Evolutionary conservation across 2,329 filamentous ascomycete species (phyloP), one percentile per base, ranked within the genome.

Genomic region (Ceratocystis albifundus): DNA sequence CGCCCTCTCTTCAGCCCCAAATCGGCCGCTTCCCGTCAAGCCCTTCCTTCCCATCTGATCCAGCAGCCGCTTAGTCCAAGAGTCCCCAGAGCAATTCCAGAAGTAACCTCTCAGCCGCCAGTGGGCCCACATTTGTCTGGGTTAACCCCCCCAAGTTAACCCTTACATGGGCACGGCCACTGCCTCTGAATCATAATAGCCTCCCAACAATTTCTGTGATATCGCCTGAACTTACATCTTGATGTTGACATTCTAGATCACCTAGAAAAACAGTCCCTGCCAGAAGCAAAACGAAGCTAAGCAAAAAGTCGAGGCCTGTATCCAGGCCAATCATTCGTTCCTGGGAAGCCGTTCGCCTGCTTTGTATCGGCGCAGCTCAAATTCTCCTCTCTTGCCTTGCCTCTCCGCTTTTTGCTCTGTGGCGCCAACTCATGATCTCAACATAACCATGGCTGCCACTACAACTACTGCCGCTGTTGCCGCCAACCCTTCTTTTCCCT

Each of bases 401-500:
- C 25, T 50, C 36, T 41, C 36, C 36, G n/a, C 48, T 50, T 50
- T 50, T 50, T 25, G 17, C 48, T 50, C 66, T 55, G 32, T 66
- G 61, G 45, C 41, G 69, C 70, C 62, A 45, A 64, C 36, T 67
- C 22, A 44, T 64, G 70, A 72, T 70, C 73, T 80, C 80, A 77
- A n/a, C n/a, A n/a, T n/a, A n/a, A 73, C 76, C 53, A 17, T n/a
- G 22, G 30, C 22, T n/a, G 10, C 48, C 48, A 28, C 53, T 28
- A n/a, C 53, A 12, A 57, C 53, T 28, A 1, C 28, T 25, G n/a
- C 20, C 48, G n/a, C 48, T 50, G 48, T 4, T 69, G 72, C 72
- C 70, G 71, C 74, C 67, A 80, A 81, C 70, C 70, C 77, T 61
- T 77, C 79, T 17, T 88, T 87, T 71, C 84, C 85, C 64, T 88